These are phyloP conservation scores for Aspergillus nanangensis DNA, from an alignment of 495 filamentous ascomycete species.

Conservation along the genomic window DNA sequence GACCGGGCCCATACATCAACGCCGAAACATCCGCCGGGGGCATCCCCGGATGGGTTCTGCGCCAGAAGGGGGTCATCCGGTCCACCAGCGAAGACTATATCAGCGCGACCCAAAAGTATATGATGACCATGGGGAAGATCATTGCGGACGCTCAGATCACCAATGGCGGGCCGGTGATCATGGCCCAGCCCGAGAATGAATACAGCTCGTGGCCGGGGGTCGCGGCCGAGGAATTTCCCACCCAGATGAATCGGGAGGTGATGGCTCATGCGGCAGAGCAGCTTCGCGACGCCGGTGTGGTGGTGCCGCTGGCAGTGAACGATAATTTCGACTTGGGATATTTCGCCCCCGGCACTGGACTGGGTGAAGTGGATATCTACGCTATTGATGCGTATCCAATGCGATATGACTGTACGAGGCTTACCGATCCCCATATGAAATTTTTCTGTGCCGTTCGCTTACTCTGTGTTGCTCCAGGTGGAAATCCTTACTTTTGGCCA, in stretches of 20 bases:
- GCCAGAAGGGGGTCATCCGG: slow-evolving; percentile 50
- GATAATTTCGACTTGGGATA: slow-evolving; percentile 52
- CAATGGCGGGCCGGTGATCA: slow-evolving; percentile 65
- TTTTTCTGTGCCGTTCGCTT: too few species aligned
- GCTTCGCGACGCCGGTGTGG: slow-evolving; percentile 55
- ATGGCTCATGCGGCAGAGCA: slow-evolving; percentile 60
- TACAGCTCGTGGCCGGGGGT: slow-evolving; percentile 36
- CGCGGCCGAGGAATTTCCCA: slow-evolving; percentile 30
- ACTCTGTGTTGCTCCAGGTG: slow-evolving; percentile 19
- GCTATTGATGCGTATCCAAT: slow-evolving; percentile 65
- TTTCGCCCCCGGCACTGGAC: slow-evolving; percentile 54
- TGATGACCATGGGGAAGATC: slow-evolving; percentile 41
- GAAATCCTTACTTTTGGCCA: slow-evolving; percentile 42
- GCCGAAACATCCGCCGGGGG: slow-evolving; percentile 57
- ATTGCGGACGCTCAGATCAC: slow-evolving; percentile 67
- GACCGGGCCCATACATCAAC: slow-evolving; percentile 63
- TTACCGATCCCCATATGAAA: too few species aligned
- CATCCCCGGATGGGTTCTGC: slow-evolving; percentile 54
- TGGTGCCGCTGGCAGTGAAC: slow-evolving; percentile 67
- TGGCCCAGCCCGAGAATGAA: slow-evolving; percentile 72
- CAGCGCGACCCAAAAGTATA: slow-evolving; percentile 49
- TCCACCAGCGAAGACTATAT: slow-evolving; percentile 53
- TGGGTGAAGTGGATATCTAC: slow-evolving; percentile 65
- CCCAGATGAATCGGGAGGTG: slow-evolving; percentile 45
- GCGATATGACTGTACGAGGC: slow-evolving; percentile 53